Base-by-base conservation (phyloP, 148 eudicot genomes). In the Silene uniflora region DNA sequence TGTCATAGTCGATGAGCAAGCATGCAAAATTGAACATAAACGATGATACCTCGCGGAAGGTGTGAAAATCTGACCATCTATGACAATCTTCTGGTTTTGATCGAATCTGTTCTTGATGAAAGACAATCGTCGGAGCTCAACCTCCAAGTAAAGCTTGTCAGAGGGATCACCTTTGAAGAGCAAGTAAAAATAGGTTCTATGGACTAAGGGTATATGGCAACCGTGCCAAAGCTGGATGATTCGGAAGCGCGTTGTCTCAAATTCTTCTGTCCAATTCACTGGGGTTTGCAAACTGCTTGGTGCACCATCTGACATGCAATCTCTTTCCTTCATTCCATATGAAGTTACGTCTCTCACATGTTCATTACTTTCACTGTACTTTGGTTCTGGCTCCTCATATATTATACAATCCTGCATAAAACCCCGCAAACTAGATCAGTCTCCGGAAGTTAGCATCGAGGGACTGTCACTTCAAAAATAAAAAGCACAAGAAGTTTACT, bases 161-260 rank as follows among this genome's bases (percentile, higher is more conserved):
- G 99, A 85, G 23, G 89, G 94, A 75, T 96, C 99, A 22, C 94
- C 99, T 84, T 85, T 85, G 71, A 96, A 96, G 63, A 96, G 88
- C 83, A 96, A 82, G 84, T 85, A 91, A 79, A 96, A 96, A 62
- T 83, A 89, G 77, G 90, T 90, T 80, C 99, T 85, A 74, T 93
- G 98, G 54, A 88, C 84, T 67, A 96, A 70, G 2, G 97, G 96
- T 58, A 84, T 87, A 80, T 91, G 67, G 79, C 99, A 96, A 63
- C 79, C 85, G 69, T 91, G 85, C 99, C 99, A 96, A 21, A 89
- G 88, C 82, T 88, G 84, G 58, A 96, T 84, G 68, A 96, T 92
- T 35, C 83, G 81, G 72, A 69, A 75, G 70, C 78, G 81, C 74
- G 85, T 89, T 44, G 72, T 84, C 87, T 92, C 93, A 74, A 91